Percentiles rank a stretch among this genome's conserved stretches.
Conservation (phyloP, 1,139 yeast species). For the Zhuliangozyma blackwelliae region DNA sequence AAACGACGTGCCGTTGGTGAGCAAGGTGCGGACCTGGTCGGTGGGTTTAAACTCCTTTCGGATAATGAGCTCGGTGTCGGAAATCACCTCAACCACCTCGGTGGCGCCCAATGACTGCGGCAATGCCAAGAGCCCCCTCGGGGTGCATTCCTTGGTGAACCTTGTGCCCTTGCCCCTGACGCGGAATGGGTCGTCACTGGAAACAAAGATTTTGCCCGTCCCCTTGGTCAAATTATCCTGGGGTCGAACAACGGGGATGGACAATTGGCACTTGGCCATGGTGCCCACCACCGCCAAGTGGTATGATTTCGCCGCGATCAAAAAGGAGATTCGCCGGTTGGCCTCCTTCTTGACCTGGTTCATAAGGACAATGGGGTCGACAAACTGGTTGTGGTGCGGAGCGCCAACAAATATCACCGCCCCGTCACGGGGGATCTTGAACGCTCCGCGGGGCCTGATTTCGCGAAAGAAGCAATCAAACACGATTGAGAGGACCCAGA, state of each 20-base stretch:
- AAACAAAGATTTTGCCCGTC: constrained; percentile 54
- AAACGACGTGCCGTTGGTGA: constrained; percentile 53
- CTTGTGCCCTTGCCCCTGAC: constrained; percentile 65
- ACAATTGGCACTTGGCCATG: constrained; percentile 67
- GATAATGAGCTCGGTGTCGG: constrained; percentile 71
- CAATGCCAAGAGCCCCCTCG: constrained; percentile 68
- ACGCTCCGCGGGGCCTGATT: constrained; percentile 87
- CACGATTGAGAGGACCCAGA: constrained; percentile 44
- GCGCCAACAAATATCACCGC: constrained; percentile 95
- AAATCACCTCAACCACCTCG: constrained; percentile 62
- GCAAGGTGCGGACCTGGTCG: constrained; percentile 37
- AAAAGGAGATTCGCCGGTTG: constrained; percentile 71
- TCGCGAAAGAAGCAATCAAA: constrained; percentile 76
- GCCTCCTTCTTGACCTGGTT: constrained; percentile 73
- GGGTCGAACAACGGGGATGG: constrained; percentile 89
- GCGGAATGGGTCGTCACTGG: constrained; percentile 44
- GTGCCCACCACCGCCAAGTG: constrained; percentile 65
- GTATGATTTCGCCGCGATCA: constrained; percentile 79
- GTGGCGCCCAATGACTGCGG: constrained; percentile 78
- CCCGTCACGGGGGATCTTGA: constrained; percentile 75
- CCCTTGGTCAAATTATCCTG: constrained; percentile 74
- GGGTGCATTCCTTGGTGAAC: constrained; percentile 62
- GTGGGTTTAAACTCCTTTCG: constrained; percentile 67
- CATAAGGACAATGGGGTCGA: constrained; percentile 84
- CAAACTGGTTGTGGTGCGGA: constrained; percentile 96